These are phyloP conservation scores for Gypsophila paniculata DNA, from an alignment of 179 eudicot genomes.

Conservation along the genomic window DNA sequence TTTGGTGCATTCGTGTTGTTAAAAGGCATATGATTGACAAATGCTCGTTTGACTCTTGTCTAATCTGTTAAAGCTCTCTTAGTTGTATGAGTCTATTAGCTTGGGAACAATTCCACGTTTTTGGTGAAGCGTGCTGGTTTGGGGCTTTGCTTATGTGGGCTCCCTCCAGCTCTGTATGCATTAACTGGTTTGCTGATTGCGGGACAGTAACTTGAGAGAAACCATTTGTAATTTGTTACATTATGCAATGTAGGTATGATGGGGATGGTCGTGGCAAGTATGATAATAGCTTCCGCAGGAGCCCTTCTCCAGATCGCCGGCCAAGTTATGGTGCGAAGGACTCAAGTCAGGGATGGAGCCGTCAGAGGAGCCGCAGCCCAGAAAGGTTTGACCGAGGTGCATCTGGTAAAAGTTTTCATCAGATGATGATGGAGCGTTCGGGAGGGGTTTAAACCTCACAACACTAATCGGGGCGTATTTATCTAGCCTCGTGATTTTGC, in stretches of 20 bases:
- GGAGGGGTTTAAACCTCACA: neutral
- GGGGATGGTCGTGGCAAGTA: constrained; percentile 31
- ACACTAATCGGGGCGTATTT: neutral
- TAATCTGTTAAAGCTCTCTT: too few relatives aligned
- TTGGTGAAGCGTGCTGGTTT: too few relatives aligned
- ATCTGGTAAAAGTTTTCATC: constrained; percentile 45
- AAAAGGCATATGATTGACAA: too few relatives aligned
- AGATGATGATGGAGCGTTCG: constrained; percentile 50
- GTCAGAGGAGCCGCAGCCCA: constrained; percentile 43
- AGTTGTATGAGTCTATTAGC: too few relatives aligned
- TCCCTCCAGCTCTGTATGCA: neutral
- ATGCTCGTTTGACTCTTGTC: too few relatives aligned
- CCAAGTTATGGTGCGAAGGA: constrained; percentile 25
- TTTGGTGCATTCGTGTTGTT: too few relatives aligned
- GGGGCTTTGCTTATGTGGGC: neutral
- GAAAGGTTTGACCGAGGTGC: constrained; percentile 37
- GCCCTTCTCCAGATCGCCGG: constrained; percentile 43
- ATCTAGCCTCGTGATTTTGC: neutral
- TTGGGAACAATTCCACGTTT: too few relatives aligned
- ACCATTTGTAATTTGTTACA: neutral
- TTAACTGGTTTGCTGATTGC: neutral
- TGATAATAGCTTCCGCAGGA: constrained; percentile 40
- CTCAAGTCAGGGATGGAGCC: constrained; percentile 32
- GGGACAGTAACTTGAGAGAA: neutral
- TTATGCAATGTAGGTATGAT: constrained; percentile 12